Base-by-base conservation (phyloP, 441 rosid species). In the Oxalis stricta region DNA sequence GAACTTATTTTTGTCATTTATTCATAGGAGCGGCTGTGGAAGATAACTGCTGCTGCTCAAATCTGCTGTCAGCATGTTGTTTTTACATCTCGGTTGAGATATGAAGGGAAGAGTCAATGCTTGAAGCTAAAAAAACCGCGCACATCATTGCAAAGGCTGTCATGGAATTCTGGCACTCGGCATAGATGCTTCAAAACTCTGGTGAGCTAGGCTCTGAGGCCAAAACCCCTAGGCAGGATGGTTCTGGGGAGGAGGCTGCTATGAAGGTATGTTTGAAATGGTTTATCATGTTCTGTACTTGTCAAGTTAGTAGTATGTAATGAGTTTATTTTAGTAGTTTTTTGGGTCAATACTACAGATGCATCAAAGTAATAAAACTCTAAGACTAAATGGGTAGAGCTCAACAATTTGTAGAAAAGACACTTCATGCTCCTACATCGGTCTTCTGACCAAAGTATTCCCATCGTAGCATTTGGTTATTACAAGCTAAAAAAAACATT, bases 1-100 rank as follows among this genome's bases (percentile, higher is more conserved):
- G 8, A 26, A 26, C 26, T 20, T 31, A 19, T 54, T 13, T 33
- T 52, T 42, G 18, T 53, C 41, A 35, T 33, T 12, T 38, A 38
- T 58, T 61, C 58, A 21, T 58, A 93, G 99, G 99, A 93, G 73
- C 96, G 97, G 22, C 72, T 93, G 55, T 93, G 99, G 99, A 93
- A 93, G 72, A 77, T 67, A 74, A 85, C 94, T 48, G 88, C 92
- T 64, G 97, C 99, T 41, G 76, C 95, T 51, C 96, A 81, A 70
- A 70, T 79, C 58, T 80, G n/a, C n/a, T n/a, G 86, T 69, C 88
- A 43, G 57, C 71, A 69, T 46, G 70, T 57, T 65, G 91, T 82
- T 52, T 66, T 71, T 57, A 66, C 76, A 60, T 82, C 76, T 48
- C 73, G 53, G 41, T 42, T 63, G 58, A 93, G 71, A 66, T 66